Conservation (phyloP, 768 basidiomycete species). For the Wakefieldia striispora region DNA sequence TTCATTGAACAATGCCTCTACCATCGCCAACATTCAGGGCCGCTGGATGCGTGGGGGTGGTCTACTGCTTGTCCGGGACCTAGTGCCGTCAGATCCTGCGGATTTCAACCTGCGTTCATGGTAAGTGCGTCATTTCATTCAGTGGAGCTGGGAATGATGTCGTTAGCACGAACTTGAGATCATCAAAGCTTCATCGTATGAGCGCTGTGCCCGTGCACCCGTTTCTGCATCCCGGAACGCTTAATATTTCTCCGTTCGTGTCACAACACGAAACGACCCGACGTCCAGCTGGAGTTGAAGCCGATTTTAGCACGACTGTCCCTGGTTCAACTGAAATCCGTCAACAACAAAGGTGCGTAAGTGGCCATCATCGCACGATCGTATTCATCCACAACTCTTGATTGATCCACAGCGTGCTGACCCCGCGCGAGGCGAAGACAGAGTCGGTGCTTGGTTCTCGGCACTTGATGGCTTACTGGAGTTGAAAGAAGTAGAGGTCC, state of each 20-base stretch:
- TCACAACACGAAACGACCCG: neutral
- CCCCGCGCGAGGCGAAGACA: neutral
- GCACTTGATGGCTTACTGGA: conserved; percentile 7
- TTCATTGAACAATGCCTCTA: conserved; percentile 10
- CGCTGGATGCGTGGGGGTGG: conserved; percentile 1
- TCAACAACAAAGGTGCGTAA: conserved; percentile 15
- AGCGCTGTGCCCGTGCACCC: neutral
- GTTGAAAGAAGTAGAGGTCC: conserved; percentile 6
- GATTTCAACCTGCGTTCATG: conserved; percentile 19
- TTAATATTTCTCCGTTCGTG: neutral
- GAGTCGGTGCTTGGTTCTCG: neutral
- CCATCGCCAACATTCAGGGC: conserved; percentile 10
- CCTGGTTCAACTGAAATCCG: neutral
- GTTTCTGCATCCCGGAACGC: conserved; percentile 3
- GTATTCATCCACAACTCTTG: neutral
- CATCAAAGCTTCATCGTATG: neutral
- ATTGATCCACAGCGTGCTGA: neutral
- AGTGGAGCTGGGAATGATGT: neutral
- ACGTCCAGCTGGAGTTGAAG: neutral
- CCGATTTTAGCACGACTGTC: neutral
- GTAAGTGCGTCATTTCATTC: neutral
- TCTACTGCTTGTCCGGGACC: conserved; percentile 12
- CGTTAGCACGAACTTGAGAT: conserved; percentile 4
- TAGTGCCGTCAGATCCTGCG: conserved; percentile 12
- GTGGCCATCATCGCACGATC: neutral